These are phyloP conservation scores for Aspergillus bridgeri DNA, from an alignment of 495 filamentous ascomycete species.

Conservation along the genomic window DNA sequence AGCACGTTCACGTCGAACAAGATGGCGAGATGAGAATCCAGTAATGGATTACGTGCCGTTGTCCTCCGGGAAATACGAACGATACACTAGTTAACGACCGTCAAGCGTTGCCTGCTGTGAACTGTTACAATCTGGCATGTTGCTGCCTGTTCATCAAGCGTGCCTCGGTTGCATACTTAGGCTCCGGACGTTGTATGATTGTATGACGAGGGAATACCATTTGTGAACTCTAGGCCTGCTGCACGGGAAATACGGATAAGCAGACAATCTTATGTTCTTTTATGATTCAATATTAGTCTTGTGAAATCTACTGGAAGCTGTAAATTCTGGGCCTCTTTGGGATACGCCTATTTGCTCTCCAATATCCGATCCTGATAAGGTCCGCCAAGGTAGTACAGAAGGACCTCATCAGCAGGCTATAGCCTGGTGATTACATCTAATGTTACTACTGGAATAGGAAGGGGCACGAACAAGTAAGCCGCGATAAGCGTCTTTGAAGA, in stretches of 20 bases:
- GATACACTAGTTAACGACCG: neutral
- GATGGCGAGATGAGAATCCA: constrained; percentile 71
- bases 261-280: neutral
- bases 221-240: constrained; percentile 4
- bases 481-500: neutral
- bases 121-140: neutral
- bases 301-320: constrained; percentile 1
- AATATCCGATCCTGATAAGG: no score
- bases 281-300: constrained; percentile 1
- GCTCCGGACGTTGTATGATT: constrained; percentile 1
- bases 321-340: constrained; percentile 2
- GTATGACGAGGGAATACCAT: neutral
- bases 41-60: constrained; percentile 31
- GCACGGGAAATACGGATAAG: neutral
- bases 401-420: neutral
- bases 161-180: constrained; percentile 1
- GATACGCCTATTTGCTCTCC: neutral
- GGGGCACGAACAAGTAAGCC: neutral
- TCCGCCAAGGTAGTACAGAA: neutral
- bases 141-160: neutral
- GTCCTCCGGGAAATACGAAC: neutral
- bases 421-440: no score
- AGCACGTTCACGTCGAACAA: constrained; percentile 72
- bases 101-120: neutral
- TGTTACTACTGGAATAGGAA: neutral